Evolutionary conservation across 176 grass and related monocot species (phyloP).

Genomic region (Oryza glumipatula): DNA sequence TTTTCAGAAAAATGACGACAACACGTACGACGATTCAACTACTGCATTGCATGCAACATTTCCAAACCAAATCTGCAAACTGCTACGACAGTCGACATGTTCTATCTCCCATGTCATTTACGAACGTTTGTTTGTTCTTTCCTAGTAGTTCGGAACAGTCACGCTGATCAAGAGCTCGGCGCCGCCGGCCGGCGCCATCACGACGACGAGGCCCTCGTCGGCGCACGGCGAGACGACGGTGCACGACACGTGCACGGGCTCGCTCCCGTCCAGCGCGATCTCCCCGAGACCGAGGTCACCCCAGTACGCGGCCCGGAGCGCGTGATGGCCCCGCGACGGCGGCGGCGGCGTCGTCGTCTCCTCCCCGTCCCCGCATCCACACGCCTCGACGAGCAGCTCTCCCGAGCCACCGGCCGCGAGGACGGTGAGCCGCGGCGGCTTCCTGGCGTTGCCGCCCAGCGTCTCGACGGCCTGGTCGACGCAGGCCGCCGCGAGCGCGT

Average conservation of each 20-base stretch:
- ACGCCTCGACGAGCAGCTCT: constrained; percentile 35
- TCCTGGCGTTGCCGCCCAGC: background rate
- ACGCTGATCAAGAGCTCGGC: constrained; percentile 47
- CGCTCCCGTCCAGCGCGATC: constrained; percentile 50
- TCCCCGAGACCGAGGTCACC: constrained; percentile 61
- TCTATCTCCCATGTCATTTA: background rate
- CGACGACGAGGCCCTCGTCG: constrained; percentile 51
- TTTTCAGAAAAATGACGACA: background rate
- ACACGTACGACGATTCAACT: background rate
- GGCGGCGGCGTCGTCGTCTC: background rate
- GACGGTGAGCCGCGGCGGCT: constrained; percentile 40
- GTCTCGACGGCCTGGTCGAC: constrained; percentile 30
- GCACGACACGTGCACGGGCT: constrained; percentile 57
- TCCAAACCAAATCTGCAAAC: background rate
- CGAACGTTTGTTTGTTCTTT: background rate
- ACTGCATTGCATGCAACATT: background rate
- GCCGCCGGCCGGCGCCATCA: constrained; percentile 44
- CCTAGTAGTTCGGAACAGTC: constrained; percentile 28
- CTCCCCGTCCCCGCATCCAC: background rate
- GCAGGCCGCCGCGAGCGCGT: constrained; percentile 52
- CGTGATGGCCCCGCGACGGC: background rate
- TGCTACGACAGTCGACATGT: too few species aligned
- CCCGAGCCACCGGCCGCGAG: constrained; percentile 38
- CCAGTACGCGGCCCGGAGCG: constrained; percentile 41
- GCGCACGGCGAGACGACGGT: constrained; percentile 32